Base-by-base conservation (phyloP, 1,139 yeast genomes). In the Yamadazyma atlantica region DNA sequence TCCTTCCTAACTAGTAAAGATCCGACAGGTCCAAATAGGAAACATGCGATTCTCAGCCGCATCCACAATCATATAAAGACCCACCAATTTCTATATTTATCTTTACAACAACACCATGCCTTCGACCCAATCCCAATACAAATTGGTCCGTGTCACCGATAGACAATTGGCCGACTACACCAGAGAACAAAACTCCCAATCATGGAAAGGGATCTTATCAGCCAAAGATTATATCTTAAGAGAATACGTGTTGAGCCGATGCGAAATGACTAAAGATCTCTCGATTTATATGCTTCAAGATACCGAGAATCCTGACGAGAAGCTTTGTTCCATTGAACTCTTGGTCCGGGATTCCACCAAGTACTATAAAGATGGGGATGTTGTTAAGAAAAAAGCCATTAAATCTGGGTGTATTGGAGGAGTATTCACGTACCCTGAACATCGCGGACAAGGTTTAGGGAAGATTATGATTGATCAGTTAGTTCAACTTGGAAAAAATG, bases 401-500 rank as follows among this genome's bases (percentile, higher is more conserved):
- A 53, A 69, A n/a, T 60, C 73, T 42, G 77, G 77, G 3, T 75
- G 84, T 42, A 64, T 82, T 40, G 87, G 88, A 15, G 80, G 81
- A 11, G 89, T 84, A 0, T 84, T 64, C 56, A 82, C 90, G 1
- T 69, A 76, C 23, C 67, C 69, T 7, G 65, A 71, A 36, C 59
- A 70, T 51, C 70, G 95, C 41, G 81, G 83, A 16, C 73, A 75
- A 46, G 89, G 92, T 1, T 79, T 78, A 49, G 90, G 87, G 2
- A 62, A 62, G 19, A 52, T 64, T 27, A 77, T 85, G 87, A 69
- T 85, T 34, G 80, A 76, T 45, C 59, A 66, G 37, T 48, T 75
- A 31, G 62, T 64, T 24, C 59, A 61, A n/a, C 32, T 51, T 21
- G 55, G 59, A 29, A 55, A 53, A 34, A 36, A 32, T 4, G 49